phyloP scores from a whole-genome alignment of 176 grass and related monocot species.

The Dendrocalamus sinicus region DNA sequence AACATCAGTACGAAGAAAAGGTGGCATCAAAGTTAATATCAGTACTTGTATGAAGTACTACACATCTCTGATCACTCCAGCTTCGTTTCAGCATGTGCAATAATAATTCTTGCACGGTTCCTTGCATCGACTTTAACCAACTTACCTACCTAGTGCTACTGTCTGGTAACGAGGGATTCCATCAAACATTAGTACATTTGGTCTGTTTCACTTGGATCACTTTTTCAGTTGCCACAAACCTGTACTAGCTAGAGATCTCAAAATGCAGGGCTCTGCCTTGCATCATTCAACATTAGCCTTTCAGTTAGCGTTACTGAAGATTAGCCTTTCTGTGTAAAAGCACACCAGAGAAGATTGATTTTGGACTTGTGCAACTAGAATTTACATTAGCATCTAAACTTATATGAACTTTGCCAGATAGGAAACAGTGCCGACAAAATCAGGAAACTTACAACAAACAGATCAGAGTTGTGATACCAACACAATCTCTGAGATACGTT shows the following conservation, averaged over 20 bases:
- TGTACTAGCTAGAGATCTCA: background rate
- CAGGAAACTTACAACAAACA: no score
- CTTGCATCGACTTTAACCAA: slow-evolving; percentile 19
- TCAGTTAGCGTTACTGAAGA: no score
- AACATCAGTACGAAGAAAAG: slow-evolving; percentile 32
- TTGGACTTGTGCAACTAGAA: no score
- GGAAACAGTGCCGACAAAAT: no score
- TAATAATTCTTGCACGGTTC: slow-evolving; percentile 7
- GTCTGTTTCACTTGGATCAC: background rate
- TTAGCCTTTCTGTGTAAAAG: no score
- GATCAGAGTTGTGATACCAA: no score
- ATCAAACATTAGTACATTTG: background rate
- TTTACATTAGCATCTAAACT: no score
- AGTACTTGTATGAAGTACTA: slow-evolving; percentile 13
- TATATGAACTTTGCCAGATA: no score
- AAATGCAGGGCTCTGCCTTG: no score
- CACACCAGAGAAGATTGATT: no score
- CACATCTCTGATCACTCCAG: background rate
- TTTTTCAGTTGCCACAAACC: background rate
- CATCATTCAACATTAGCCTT: no score
- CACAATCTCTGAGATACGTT: no score
- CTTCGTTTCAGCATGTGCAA: slow-evolving; percentile 32
- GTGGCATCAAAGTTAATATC: slow-evolving; percentile 22
- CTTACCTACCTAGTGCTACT: slow-evolving; percentile 5
- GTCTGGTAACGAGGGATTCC: background rate